Conservation (phyloP, 1,139 yeast species). For the Debaryomyces psychrophilus region DNA sequence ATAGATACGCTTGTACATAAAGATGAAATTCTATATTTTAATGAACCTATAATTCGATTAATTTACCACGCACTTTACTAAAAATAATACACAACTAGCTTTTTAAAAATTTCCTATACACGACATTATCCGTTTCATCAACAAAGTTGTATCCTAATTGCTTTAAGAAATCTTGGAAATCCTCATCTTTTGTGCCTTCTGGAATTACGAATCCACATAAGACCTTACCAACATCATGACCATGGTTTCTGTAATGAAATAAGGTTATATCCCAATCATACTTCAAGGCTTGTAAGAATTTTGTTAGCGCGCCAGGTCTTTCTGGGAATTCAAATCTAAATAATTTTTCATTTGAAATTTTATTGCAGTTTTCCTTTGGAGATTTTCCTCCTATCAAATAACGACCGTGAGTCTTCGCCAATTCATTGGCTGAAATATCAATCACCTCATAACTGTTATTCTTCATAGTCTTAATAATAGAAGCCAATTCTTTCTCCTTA, state of each 20-base stretch:
- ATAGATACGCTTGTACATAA: constrained; percentile 6
- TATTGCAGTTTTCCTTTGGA: constrained; percentile 38
- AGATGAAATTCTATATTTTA: constrained; percentile 3
- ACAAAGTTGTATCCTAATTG: constrained; percentile 73
- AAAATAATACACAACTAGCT: constrained; percentile 4
- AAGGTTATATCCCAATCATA: constrained; percentile 88
- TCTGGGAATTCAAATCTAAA: constrained; percentile 95
- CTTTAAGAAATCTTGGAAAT: constrained; percentile 67
- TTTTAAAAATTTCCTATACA: constrained; percentile 71
- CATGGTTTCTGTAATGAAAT: constrained; percentile 96
- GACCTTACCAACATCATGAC: constrained; percentile 91
- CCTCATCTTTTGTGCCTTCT: constrained; percentile 59
- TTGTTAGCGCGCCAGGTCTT: constrained; percentile 89
- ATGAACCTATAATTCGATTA: not conserved
- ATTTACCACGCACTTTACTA: not conserved
- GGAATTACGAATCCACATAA: constrained; percentile 91
- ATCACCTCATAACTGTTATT: constrained; percentile 61
- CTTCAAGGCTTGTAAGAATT: constrained; percentile 71
- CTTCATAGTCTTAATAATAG: constrained; percentile 44
- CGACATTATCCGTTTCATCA: constrained; percentile 85
- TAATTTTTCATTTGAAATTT: constrained; percentile 70
- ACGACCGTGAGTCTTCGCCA: constrained; percentile 96
- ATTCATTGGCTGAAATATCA: constrained; percentile 88
- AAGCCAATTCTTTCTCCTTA: constrained; percentile 56
- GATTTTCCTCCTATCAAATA: constrained; percentile 89